A percentile compares a stretch with the other conserved stretches of the same genome.
Evolutionary conservation across 805 yeast genomes (phyloP).

Genomic region (Candida corydali): DNA sequence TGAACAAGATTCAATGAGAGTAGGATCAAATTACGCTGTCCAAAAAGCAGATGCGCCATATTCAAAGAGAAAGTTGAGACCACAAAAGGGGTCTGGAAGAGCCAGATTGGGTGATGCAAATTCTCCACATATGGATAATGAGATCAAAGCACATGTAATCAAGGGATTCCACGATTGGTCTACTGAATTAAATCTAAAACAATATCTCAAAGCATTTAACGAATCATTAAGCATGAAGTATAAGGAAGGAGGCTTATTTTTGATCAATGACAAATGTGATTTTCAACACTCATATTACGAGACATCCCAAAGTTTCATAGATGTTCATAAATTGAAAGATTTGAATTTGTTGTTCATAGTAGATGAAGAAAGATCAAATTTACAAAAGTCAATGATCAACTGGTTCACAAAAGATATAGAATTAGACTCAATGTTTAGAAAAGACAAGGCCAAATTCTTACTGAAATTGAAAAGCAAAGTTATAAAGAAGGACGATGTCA

Average conservation of each 20-base stretch:
- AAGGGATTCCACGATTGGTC: conserved; percentile 87
- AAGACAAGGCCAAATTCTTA: conserved; percentile 4
- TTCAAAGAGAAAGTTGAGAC: conserved; percentile 74
- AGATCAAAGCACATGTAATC: conserved; percentile 86
- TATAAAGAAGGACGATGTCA: conserved; percentile 69
- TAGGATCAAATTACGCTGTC: conserved; percentile 82
- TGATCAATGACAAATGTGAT: conserved; percentile 56
- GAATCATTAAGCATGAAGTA: conserved; percentile 81
- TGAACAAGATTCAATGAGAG: conserved; percentile 87
- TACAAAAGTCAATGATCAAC: conserved; percentile 53
- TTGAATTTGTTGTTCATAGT: conserved; percentile 67
- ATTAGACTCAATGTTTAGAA: conserved; percentile 4
- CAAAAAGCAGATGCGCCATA: conserved; percentile 84
- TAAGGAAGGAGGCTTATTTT: conserved; percentile 64
- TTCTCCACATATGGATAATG: conserved; percentile 87
- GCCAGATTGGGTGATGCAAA: conserved; percentile 97
- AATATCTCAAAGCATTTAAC: conserved; percentile 72
- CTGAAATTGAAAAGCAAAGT: conserved; percentile 25
- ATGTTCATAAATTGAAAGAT: conserved; percentile 44
- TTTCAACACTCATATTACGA: conserved; percentile 38
- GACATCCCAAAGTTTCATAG: conserved; percentile 48
- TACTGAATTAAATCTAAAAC: conserved; percentile 67
- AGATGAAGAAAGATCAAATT: conserved; percentile 53
- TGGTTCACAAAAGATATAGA: conserved; percentile 49
- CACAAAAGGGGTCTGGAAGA: conserved; percentile 91